Conservation (phyloP, 2,329 filamentous ascomycete species). For the Fusarium drepaniforme region DNA sequence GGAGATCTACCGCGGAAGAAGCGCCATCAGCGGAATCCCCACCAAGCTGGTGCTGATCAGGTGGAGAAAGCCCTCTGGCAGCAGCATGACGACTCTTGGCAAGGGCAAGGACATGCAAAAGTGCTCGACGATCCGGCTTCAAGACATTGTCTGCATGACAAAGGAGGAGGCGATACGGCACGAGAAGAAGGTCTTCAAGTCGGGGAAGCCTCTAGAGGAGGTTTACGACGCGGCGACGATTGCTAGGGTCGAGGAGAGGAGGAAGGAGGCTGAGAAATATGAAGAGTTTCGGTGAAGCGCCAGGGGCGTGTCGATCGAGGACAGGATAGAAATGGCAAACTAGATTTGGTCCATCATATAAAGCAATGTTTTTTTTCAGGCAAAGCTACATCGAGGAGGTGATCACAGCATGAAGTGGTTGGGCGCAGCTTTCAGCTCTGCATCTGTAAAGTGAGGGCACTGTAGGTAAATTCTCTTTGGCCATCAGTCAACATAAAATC, state of each 20-base stretch:
- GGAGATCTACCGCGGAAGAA: slow-evolving; percentile 87
- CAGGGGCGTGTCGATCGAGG: not conserved
- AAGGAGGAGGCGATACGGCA: slow-evolving; percentile 88
- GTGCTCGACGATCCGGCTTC: slow-evolving; percentile 74
- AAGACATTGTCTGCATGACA: slow-evolving; percentile 89
- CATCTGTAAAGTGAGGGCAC: not conserved
- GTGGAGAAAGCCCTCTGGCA: slow-evolving; percentile 76
- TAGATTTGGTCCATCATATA: not conserved
- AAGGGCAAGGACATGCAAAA: slow-evolving; percentile 80
- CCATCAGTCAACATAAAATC: not conserved
- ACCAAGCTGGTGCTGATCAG: slow-evolving; percentile 84
- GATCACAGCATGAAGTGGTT: not conserved
- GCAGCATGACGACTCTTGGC: slow-evolving; percentile 72
- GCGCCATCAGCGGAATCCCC: slow-evolving; percentile 83
- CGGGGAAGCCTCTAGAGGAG: slow-evolving; percentile 74
- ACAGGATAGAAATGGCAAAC: not conserved
- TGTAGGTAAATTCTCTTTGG: not conserved
- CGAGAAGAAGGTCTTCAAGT: slow-evolving; percentile 82
- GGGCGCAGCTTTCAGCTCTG: not conserved
- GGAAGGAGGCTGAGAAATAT: slow-evolving; percentile 74
- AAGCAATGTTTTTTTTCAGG: not conserved
- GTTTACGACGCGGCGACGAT: slow-evolving; percentile 80
- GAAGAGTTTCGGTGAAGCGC: slow-evolving; percentile 60
- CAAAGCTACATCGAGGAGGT: not conserved
- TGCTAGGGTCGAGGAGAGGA: slow-evolving; percentile 73